Evolutionary conservation across 164 flowering plant species (phyloP).

Genomic region (Tinospora cordifolia): DNA sequence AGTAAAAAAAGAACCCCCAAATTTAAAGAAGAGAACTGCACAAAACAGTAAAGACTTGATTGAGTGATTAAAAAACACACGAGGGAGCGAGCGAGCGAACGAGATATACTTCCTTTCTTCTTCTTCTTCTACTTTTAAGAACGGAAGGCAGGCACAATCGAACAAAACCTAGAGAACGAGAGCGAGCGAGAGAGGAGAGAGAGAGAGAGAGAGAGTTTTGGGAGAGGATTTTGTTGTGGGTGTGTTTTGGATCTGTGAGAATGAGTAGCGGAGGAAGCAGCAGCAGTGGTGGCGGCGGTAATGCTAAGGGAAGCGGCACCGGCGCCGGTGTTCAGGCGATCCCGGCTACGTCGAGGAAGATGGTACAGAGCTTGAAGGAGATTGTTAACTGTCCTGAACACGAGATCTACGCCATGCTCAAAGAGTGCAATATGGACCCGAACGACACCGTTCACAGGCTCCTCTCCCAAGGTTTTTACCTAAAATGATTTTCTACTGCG

Average conservation of each 20-base stretch:
- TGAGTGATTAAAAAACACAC: no score
- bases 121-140: no score
- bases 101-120: no score
- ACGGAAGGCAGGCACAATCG: no score
- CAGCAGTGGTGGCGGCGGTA: slow-evolving; percentile 14
- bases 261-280: slow-evolving; percentile 32
- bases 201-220: slow-evolving; percentile 9
- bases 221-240: not conserved
- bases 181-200: not conserved
- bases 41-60: not conserved
- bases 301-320: slow-evolving; percentile 16
- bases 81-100: not conserved
- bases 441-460: slow-evolving; percentile 78
- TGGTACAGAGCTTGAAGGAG: slow-evolving; percentile 90
- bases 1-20: not conserved
- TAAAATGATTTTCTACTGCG: not conserved
- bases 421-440: slow-evolving; percentile 91
- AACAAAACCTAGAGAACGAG: not conserved
- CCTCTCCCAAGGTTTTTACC: slow-evolving; percentile 66
- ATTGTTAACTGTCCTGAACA: slow-evolving; percentile 44
- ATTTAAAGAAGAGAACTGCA: not conserved
- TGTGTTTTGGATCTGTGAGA: slow-evolving; percentile 9
- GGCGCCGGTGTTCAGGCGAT: slow-evolving; percentile 36
- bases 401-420: slow-evolving; percentile 42
- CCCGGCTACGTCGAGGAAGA: slow-evolving; percentile 60